Percentiles rank a stretch among this genome's conserved stretches.
phyloP scores from a whole-genome alignment of 345 rosid species.

The Aethionema arabicum region DNA sequence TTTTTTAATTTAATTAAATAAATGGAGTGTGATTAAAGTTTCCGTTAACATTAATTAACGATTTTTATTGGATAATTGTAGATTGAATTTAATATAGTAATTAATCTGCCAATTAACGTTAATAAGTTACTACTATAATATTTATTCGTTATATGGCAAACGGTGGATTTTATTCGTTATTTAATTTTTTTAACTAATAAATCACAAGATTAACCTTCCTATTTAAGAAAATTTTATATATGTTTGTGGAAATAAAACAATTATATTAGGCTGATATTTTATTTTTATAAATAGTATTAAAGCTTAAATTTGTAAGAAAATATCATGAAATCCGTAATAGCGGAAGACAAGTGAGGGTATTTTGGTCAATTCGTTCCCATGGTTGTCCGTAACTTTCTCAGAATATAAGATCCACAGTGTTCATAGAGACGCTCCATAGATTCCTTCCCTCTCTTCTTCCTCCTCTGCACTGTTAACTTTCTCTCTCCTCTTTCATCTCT shows the following conservation, averaged over 20 bases:
- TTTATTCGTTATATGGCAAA: too few relatives aligned
- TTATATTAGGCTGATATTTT: not conserved
- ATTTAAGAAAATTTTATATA: not conserved
- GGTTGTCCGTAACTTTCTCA: conserved; percentile 41
- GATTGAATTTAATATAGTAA: not conserved
- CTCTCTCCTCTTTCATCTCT: not conserved
- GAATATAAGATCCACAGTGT: conserved; percentile 29
- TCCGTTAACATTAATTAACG: too few relatives aligned
- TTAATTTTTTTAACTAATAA: not conserved
- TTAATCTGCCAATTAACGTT: conserved; percentile 3
- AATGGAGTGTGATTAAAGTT: too few relatives aligned
- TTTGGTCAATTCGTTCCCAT: not conserved
- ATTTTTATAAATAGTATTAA: not conserved
- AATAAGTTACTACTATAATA: conserved; percentile 18
- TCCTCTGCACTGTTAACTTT: conserved; percentile 15
- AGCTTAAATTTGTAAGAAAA: too few relatives aligned
- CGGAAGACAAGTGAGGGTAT: conserved; percentile 10
- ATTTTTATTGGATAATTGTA: not conserved
- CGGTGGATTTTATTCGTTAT: too few relatives aligned
- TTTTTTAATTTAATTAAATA: too few relatives aligned
- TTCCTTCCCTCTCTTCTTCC: conserved; percentile 26
- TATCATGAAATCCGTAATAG: conserved; percentile 26
- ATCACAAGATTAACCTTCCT: conserved; percentile 7
- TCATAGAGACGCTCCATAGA: conserved; percentile 24
- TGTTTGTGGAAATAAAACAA: not conserved